Conservation (phyloP, 805 yeast species). For the Tetrapisispora iriomotensis region DNA sequence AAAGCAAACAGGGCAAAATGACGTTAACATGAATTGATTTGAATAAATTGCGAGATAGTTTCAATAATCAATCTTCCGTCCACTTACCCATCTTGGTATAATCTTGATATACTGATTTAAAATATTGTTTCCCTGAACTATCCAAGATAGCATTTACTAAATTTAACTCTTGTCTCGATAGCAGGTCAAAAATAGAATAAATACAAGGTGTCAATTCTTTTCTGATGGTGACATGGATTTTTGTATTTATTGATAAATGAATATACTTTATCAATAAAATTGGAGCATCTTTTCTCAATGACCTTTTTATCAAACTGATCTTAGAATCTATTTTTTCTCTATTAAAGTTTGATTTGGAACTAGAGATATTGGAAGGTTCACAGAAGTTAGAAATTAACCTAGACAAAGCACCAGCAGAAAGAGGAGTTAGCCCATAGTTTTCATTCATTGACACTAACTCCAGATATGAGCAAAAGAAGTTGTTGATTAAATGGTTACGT, state of each 20-base stretch:
- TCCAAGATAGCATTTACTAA: constrained; percentile 59
- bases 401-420: constrained; percentile 40
- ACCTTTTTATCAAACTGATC: constrained; percentile 43
- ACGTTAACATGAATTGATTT: neutral
- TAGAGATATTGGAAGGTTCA: constrained; percentile 43
- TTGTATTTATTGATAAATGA: constrained; percentile 39
- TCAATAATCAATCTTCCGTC: constrained; percentile 41
- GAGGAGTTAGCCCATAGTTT: constrained; percentile 15
- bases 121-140: constrained; percentile 54
- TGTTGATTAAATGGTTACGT: constrained; percentile 59
- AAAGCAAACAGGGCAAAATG: neutral
- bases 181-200: constrained; percentile 54
- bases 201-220: constrained; percentile 46
- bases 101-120: constrained; percentile 56
- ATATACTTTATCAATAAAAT: constrained; percentile 51
- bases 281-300: constrained; percentile 56
- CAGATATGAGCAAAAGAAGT: constrained; percentile 42
- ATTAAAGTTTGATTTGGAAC: constrained; percentile 18
- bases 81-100: constrained; percentile 76
- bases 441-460: constrained; percentile 32
- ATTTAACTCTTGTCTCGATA: constrained; percentile 57
- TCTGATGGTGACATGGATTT: constrained; percentile 39
- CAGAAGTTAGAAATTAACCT: constrained; percentile 60
- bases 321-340: constrained; percentile 42
- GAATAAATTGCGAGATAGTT: neutral